These are phyloP conservation scores for Knufia petricola DNA, from an alignment of 2,329 filamentous ascomycete species.

Conservation along the genomic window DNA sequence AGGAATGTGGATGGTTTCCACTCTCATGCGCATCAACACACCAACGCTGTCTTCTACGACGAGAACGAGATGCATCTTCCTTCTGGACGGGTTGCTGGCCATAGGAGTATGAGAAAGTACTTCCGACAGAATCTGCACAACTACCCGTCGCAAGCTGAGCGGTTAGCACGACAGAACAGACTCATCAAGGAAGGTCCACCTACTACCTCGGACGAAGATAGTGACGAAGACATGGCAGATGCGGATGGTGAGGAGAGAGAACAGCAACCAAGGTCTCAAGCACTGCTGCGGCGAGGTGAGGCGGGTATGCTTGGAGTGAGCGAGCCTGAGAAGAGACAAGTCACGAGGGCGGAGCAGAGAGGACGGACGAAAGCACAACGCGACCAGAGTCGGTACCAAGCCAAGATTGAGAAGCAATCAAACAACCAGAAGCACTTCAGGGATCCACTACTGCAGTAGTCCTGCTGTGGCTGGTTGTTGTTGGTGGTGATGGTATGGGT, in stretches of 20 bases:
- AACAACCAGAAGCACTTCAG: constrained; percentile 73
- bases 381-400: constrained; percentile 54
- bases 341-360: constrained; percentile 57
- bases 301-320: constrained; percentile 72
- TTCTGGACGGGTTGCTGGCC: constrained; percentile 78
- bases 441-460: constrained; percentile 25
- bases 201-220: constrained; percentile 44
- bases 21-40: constrained; percentile 68
- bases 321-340: constrained; percentile 62
- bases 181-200: constrained; percentile 27
- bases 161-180: constrained; percentile 43
- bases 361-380: constrained; percentile 56
- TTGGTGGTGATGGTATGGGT: background rate
- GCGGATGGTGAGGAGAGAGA: constrained; percentile 14
- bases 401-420: constrained; percentile 59
- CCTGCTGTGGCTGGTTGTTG: background rate
- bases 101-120: constrained; percentile 77
- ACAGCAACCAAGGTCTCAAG: constrained; percentile 23
- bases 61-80: constrained; percentile 92
- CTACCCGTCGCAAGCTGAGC: constrained; percentile 70
- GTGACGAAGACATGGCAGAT: constrained; percentile 39
- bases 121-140: constrained; percentile 86
- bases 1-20: constrained; percentile 69
- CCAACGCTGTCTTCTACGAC: constrained; percentile 73
- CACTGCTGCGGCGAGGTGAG: constrained; percentile 57